These are phyloP conservation scores for Coniella vitis DNA, from an alignment of 2,329 filamentous ascomycete species.

Conservation along the genomic window DNA sequence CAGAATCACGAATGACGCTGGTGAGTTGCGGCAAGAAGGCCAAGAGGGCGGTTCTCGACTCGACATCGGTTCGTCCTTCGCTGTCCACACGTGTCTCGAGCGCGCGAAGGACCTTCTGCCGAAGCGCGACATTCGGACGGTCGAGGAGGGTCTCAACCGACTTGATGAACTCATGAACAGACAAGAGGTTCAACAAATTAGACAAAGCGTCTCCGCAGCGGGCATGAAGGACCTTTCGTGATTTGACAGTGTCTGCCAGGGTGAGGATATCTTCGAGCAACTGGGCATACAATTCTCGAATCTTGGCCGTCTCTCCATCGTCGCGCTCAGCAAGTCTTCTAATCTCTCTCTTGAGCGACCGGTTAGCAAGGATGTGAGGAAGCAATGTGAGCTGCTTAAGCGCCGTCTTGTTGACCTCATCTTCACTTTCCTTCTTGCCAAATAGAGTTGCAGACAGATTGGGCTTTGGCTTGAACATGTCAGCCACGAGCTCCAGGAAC, in stretches of 20 bases:
- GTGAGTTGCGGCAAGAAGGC: slow-evolving; percentile 75
- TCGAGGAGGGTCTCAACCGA: slow-evolving; percentile 77
- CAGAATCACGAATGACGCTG: slow-evolving; percentile 64
- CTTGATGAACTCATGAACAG: slow-evolving; percentile 82
- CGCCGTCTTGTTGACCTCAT: slow-evolving; percentile 45
- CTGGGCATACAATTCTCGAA: slow-evolving; percentile 61
- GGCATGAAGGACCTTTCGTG: slow-evolving; percentile 46
- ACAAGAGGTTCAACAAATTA: slow-evolving; percentile 75
- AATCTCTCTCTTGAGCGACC: slow-evolving; percentile 49
- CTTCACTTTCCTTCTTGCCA: slow-evolving; percentile 41
- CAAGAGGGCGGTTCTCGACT: slow-evolving; percentile 64
- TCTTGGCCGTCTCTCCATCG: slow-evolving; percentile 59
- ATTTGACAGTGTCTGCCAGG: slow-evolving; percentile 59
- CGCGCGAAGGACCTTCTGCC: slow-evolving; percentile 72
- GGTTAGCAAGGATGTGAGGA: slow-evolving; percentile 51
- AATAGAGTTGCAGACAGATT: slow-evolving; percentile 67
- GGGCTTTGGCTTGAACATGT: slow-evolving; percentile 70
- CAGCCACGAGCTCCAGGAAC: slow-evolving; percentile 66
- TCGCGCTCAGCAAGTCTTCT: slow-evolving; percentile 51
- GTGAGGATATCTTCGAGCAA: slow-evolving; percentile 59
- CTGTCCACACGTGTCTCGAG: slow-evolving; percentile 73
- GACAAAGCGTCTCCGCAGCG: slow-evolving; percentile 66
- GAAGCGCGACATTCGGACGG: slow-evolving; percentile 65
- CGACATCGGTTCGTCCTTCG: slow-evolving; percentile 61
- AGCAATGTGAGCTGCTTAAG: slow-evolving; percentile 50